Conservation (phyloP, 495 filamentous ascomycete species). For the Hypomontagnella monticulosa region DNA sequence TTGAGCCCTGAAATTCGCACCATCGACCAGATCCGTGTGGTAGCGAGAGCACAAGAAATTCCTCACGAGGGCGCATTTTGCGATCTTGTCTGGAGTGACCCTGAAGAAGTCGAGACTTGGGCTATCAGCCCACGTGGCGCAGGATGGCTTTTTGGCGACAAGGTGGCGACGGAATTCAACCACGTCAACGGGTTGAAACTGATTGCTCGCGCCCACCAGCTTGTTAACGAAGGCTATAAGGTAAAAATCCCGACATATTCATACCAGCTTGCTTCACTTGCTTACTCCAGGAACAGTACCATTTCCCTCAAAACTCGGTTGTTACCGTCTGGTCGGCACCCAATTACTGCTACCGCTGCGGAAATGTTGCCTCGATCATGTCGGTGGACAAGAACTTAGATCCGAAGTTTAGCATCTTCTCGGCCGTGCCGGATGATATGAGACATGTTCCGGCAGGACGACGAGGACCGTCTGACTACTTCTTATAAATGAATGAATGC, state of each 20-base stretch:
- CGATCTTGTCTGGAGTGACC: slow-evolving; percentile 97
- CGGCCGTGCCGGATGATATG: slow-evolving; percentile 90
- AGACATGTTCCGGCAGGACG: slow-evolving; percentile 85
- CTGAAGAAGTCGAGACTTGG: slow-evolving; percentile 98
- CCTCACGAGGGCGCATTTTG: slow-evolving; percentile 98
- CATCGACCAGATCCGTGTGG: slow-evolving; percentile 96
- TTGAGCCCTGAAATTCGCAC: slow-evolving; percentile 95
- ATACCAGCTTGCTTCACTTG: not conserved
- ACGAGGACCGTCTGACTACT: slow-evolving; percentile 90
- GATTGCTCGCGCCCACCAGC: slow-evolving; percentile 94
- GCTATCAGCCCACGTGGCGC: slow-evolving; percentile 93
- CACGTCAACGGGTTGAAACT: slow-evolving; percentile 95
- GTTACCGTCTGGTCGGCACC: slow-evolving; percentile 99
- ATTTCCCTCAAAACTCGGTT: slow-evolving; percentile 93
- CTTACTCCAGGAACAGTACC: slow-evolving; percentile 67
- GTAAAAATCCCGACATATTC: slow-evolving; percentile 50
- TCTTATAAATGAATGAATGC: slow-evolving; percentile 84
- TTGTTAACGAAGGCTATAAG: slow-evolving; percentile 99
- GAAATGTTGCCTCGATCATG: slow-evolving; percentile 97
- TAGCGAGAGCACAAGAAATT: slow-evolving; percentile 96
- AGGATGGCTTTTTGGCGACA: slow-evolving; percentile 97
- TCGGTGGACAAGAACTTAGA: slow-evolving; percentile 85
- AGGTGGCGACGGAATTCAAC: slow-evolving; percentile 98
- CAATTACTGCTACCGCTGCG: slow-evolving; percentile 99
- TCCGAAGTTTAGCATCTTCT: slow-evolving; percentile 93